phyloP scores from a whole-genome alignment of 1,284 basidiomycete genomes.

The Heterobasidion irregulare region DNA sequence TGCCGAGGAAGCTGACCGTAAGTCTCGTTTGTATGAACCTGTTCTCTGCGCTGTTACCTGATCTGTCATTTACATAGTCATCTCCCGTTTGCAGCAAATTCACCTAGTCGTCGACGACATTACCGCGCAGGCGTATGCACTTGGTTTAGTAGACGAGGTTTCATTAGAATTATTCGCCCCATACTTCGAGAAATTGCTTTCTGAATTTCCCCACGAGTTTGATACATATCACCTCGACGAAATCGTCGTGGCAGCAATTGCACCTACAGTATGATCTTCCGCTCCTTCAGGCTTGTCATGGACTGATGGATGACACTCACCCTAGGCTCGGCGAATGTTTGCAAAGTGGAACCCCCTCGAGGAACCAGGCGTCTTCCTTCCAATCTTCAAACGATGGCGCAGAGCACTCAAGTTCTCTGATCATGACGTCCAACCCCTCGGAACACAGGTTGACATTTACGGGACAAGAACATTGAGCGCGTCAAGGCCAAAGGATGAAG shows the following conservation, averaged over 20 bases:
- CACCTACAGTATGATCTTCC: slow-evolving; percentile 52
- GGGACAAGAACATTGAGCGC: slow-evolving; percentile 32
- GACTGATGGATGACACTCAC: slow-evolving; percentile 1
- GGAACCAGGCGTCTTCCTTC: slow-evolving; percentile 52
- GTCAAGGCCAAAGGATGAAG: slow-evolving; percentile 30
- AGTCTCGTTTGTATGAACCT: slow-evolving; percentile 18
- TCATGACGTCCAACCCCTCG: slow-evolving; percentile 27
- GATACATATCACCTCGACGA: slow-evolving; percentile 80
- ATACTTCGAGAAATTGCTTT: slow-evolving; percentile 62
- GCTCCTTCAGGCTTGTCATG: not conserved
- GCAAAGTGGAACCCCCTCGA: slow-evolving; percentile 67
- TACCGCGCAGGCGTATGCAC: slow-evolving; percentile 50
- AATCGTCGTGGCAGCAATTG: slow-evolving; percentile 85
- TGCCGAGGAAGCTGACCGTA: slow-evolving; percentile 67
- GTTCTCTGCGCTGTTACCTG: slow-evolving; percentile 6
- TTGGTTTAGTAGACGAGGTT: slow-evolving; percentile 54
- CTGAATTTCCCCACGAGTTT: slow-evolving; percentile 74
- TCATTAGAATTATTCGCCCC: slow-evolving; percentile 66
- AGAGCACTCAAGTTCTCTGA: slow-evolving; percentile 52
- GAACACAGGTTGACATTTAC: slow-evolving; percentile 48
- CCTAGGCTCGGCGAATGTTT: slow-evolving; percentile 52
- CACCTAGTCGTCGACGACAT: slow-evolving; percentile 70
- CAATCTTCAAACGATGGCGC: slow-evolving; percentile 65
- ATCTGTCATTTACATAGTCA: slow-evolving; percentile 37
- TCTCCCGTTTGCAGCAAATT: slow-evolving; percentile 67